Evolutionary conservation across 2,329 filamentous ascomycete genomes (phyloP), one percentile per base, ranked within the genome.

Genomic region (Paraconiothyrium sp.): DNA sequence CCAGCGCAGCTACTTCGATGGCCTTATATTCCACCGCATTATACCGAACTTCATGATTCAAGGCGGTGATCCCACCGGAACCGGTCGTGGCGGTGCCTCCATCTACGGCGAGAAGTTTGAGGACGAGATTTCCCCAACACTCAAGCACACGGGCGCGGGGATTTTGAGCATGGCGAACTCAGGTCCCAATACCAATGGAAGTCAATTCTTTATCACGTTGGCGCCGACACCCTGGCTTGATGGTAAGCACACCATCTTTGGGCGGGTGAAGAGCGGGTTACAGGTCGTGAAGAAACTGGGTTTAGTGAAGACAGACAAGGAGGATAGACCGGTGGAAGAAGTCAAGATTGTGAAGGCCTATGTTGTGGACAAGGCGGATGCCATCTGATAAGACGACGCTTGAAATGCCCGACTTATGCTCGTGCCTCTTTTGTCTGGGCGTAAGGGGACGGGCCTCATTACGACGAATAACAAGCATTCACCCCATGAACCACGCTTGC

Each of bases 11-110:
- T 98, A 97, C 87, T 99, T 97, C 86, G 88, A 95, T 82, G 84
- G 82, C 76, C 88, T 92, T 62, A 82, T 94, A 74, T 94, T 98
- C 85, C 95, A 98, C 84, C 93, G 95, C 78, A 90, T 98, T 71
- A 98, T 99, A 75, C 89, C 92, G 56, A 89, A 92, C 80, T 99
- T 99, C 84, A 98, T 99, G 94, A 86, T 97, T 60, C 94, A 98
- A 82, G 92, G 91, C 64, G 94, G 94, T 61, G 95, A 99, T 79
- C 94, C 94, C 1, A 97, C 94, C 0, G 94, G 94, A 63, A 97
- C 93, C 1, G 95, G 95, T 56, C 89, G 93, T 61, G 95, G 95
- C 71, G 95, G 95, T 60, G 85, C 85, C 60, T 94, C 90, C 64
- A 97, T 97, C 82, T 98, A 93, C 80, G 95, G 94, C 73, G 92